Base-by-base conservation (phyloP, 768 basidiomycete species). In the Jaapia argillacea region DNA sequence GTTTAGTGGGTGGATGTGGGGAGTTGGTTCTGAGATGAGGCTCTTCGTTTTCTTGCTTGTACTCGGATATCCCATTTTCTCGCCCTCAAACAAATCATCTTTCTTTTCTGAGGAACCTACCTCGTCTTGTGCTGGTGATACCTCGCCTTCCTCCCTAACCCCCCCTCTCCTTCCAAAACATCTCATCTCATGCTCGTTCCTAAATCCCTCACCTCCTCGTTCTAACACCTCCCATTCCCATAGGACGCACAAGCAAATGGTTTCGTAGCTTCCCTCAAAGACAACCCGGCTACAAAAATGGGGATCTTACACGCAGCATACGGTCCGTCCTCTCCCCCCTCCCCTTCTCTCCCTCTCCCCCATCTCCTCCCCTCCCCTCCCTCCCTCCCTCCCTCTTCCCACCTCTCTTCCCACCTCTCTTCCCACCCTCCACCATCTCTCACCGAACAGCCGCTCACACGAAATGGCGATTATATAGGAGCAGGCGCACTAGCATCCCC, bases 201-300 rank as follows among this genome's bases (percentile, higher is more conserved):
- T n/a, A n/a, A n/a, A n/a, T n/a, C n/a, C n/a, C n/a, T n/a, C n/a
- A 13, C 37, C 13, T 21, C 12, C 21, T 38, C 10, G 22, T 22
- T 7, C 37, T 7, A 10, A 38, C 21, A 7, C 12, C 21, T 10
- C 12, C 21, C 20, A 42, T 12, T 45, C 23, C 35, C 40, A 23
- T 12, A 72, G 64, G 68, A 74, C 40, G 68, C 72, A 14, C 71
- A 72, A 50, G 65, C 65, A 12, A 76, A 73, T 44, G 66, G 68
- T 2, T 67, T 70, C 24, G 61, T 68, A 2, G 66, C 68, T 0
- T 59, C 65, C 20, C 50, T 75, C 14, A 64, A 63, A 4, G 59
- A 59, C 13, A 59, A 67, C 36, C 56, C 62, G 7, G 56, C 45
- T 12, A 36, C 45, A 5, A 56, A 58, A 38, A 47, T 62, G 40